These are phyloP conservation scores for Magnolia kwangsiensis DNA, from an alignment of 164 flowering plant species.

Conservation along the genomic window DNA sequence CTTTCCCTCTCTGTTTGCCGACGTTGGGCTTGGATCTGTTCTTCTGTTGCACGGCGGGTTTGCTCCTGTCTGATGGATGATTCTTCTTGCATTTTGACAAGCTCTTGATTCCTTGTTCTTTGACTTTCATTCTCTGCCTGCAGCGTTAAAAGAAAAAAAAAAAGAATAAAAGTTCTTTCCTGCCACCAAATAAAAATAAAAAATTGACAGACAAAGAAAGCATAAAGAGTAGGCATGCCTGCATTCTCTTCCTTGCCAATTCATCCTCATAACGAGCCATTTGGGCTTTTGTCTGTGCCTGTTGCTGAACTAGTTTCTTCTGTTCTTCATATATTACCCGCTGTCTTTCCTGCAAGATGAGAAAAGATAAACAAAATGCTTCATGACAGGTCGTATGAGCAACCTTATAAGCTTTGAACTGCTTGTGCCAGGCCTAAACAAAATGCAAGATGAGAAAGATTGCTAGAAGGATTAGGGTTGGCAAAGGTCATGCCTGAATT, in stretches of 20 bases:
- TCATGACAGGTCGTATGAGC: no score
- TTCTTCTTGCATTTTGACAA: constrained; percentile 91
- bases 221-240: constrained; percentile 30
- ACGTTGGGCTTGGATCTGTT: constrained; percentile 85
- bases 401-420: no score
- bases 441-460: no score
- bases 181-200: background rate
- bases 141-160: constrained; percentile 1
- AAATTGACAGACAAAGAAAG: background rate
- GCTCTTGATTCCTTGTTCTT: constrained; percentile 81
- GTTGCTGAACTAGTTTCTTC: constrained; percentile 68
- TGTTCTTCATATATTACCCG: constrained; percentile 75
- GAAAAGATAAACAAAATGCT: background rate
- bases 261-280: constrained; percentile 92
- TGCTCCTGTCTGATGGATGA: constrained; percentile 76
- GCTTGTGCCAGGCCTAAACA: no score
- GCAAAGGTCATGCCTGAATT: no score
- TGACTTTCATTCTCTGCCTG: constrained; percentile 87
- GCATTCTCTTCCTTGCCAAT: constrained; percentile 88
- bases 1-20: constrained; percentile 86
- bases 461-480: no score
- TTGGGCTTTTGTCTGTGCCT: constrained; percentile 81
- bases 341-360: constrained; percentile 64
- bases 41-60: constrained; percentile 80
- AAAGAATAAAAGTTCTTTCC: background rate